Evolutionary conservation across 805 yeast genomes (phyloP).

Genomic region (Saccharomyces eubayanus): DNA sequence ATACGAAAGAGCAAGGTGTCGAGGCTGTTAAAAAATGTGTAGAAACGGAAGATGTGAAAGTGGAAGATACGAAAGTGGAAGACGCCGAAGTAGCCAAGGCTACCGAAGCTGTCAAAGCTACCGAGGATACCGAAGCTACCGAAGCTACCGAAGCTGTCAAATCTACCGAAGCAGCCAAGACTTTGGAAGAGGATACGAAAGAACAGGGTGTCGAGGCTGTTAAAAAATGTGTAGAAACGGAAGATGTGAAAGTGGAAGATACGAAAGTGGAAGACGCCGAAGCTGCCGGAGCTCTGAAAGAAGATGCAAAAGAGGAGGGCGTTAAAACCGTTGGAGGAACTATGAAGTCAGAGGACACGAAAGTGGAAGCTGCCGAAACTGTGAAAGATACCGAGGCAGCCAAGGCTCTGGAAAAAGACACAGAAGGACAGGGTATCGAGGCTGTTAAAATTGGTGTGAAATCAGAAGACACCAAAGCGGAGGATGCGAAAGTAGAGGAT

Average conservation of each 20-base stretch:
- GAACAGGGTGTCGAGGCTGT: background rate
- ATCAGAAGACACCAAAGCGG: background rate
- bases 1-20: no score
- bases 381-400: no score
- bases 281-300: background rate
- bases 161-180: no score
- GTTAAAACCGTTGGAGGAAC: conserved; percentile 2
- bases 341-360: background rate
- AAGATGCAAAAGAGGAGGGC: conserved; percentile 1
- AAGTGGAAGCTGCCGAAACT: no score
- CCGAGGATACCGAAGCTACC: background rate
- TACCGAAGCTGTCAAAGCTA: no score
- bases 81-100: background rate
- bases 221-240: background rate
- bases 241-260: no score
- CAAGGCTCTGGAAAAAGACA: no score
- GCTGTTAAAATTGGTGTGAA: background rate
- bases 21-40: background rate
- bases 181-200: no score
- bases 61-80: background rate
- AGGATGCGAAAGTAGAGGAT: no score
- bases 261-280: background rate
- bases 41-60: background rate
- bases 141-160: no score
- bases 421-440: background rate